These are phyloP conservation scores for Heliamphora exappendiculata DNA, from an alignment of 148 eudicot species.

Conservation along the genomic window DNA sequence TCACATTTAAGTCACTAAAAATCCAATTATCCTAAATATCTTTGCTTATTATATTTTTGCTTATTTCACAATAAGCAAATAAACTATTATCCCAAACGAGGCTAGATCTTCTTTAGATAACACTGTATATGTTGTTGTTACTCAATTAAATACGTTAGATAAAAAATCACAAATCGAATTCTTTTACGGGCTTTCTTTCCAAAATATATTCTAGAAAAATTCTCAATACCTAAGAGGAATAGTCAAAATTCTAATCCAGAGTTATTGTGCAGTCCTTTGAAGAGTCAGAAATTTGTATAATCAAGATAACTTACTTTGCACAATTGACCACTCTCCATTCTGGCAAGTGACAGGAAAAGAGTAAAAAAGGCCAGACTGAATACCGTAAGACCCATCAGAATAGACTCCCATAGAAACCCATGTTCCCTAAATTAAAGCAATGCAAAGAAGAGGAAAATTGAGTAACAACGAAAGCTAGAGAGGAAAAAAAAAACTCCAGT, in stretches of 20 bases:
- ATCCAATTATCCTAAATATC: too few species aligned
- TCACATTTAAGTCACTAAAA: too few species aligned
- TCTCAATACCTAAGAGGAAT: not conserved
- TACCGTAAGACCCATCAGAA: conserved; percentile 80
- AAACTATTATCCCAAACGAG: too few species aligned
- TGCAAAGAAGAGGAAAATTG: not conserved
- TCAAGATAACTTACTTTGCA: conserved; percentile 43
- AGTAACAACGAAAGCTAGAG: not conserved
- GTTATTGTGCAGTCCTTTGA: not conserved
- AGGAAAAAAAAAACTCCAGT: not conserved
- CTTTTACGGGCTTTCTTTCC: too few species aligned
- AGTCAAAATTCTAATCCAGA: not conserved
- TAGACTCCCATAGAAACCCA: conserved; percentile 92
- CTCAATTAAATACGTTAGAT: too few species aligned
- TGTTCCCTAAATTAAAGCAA: conserved; percentile 35
- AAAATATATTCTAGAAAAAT: too few species aligned
- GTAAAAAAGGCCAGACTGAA: conserved; percentile 61
- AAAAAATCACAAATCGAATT: too few species aligned
- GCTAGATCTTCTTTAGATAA: too few species aligned
- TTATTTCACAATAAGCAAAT: too few species aligned
- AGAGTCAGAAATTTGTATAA: not conserved
- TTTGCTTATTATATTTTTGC: too few species aligned
- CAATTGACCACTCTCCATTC: conserved; percentile 77
- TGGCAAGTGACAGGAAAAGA: conserved; percentile 81
- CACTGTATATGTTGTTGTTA: too few species aligned